Evolutionary conservation across 2,329 filamentous ascomycete genomes (phyloP), one percentile per base, ranked within the genome.

Genomic region (Nectriaceae sp.): DNA sequence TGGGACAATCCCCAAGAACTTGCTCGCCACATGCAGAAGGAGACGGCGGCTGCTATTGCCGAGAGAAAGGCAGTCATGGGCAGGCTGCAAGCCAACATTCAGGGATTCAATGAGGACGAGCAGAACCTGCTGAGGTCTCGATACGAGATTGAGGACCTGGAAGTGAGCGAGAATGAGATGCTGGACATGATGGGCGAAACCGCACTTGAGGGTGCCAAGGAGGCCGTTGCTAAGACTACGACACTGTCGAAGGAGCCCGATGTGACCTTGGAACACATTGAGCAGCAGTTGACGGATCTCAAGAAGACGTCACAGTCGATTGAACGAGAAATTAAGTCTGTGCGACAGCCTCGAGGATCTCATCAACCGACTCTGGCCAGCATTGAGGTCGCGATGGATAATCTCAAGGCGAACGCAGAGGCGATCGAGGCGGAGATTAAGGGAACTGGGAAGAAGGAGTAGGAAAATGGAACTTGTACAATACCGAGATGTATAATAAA

Each of bases 1-100:
- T 95, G 83, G 83, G 24, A 67, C 22, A 83, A 75, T 19, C 70
- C 75, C 1, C 49, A 63, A 2, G 74, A 79, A 31, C 64, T 78
- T n/a, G 52, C 52, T 22, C 60, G 60, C 5, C 75, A 72, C 60
- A 73, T 77, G 57, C 45, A 51, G 26, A 60, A 61, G 41, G 59
- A 70, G 56, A 62, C 60, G 6, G 53, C 52, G 35, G 61, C 60
- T 3, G 70, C 66, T 19, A 49, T 65, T 8, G 33, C 51, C 37
- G 64, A 68, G 57, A 61, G 65, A 43, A 69, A 66, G 53, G 61
- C 68, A 19, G 67, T 71, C 45, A 67, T 69, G 68, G 66, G 68
- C 29, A 61, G 64, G 50, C 58, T 65, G 55, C 66, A 70, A 50
- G 57, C 65, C 26, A 65, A 70, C 22, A 44, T 70, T 4, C 56